Evolutionary conservation across 2,329 filamentous ascomycete genomes (phyloP), one percentile per base, ranked within the genome.

Genomic region (Cladosporium velox): DNA sequence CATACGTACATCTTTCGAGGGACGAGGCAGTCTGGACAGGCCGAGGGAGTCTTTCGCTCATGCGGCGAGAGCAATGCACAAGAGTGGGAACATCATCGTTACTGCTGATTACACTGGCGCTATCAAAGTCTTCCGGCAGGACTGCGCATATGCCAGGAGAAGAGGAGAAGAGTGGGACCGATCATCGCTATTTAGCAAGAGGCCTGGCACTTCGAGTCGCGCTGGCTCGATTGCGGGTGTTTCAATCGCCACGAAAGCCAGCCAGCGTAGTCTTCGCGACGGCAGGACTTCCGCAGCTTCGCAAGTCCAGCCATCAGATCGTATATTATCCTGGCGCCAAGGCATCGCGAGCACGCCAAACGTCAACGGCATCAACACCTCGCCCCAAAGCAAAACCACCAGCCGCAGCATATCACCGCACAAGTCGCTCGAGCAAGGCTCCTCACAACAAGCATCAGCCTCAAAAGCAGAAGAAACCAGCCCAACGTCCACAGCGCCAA

Each of bases 111-210:
- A 92, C 72, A 88, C 88, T 0, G 95, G 95, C 41, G 87, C 88
- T 30, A 95, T 99, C 79, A 97, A 97, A 76, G 90, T 98, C 0
- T 97, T 97, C 75, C 87, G 95, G 24, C 94, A 98, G 77, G 95
- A 99, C 76, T 97, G 94, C 75, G 95, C 94, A 0, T 92, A 86
- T 72, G 79, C 84, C 59, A 97, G 96, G 78, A 85, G 87, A 65
- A 86, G 88, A 65, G 73, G 76, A 66, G 91, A 93, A 65, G 86
- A 85, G 44, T 94, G 90, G 90, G 92, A 97, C 71, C 88, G 89
- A 0, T 85, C 86, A 0, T 94, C 91, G 18, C 87, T 87, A 8
- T 90, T 96, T 72, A 93, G 91, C 11, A 76, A 79, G 68, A 82
- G 77, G 65, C 81, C 75, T 73, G 64, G 52, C 1, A 59, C 32